Conservation (phyloP, 1,284 basidiomycete species). For the Apiotrichum sp. region DNA sequence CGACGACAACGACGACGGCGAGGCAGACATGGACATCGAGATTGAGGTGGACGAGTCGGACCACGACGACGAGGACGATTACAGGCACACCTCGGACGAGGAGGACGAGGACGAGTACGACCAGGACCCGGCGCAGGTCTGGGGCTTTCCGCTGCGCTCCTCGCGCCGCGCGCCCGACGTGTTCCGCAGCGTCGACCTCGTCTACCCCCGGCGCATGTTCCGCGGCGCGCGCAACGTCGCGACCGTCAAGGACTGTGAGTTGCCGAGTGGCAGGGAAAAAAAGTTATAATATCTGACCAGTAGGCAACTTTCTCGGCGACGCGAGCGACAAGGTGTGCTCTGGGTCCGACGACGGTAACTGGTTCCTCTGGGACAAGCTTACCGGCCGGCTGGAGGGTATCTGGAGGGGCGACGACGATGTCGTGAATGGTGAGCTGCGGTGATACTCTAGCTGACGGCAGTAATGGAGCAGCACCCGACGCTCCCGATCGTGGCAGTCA, state of each 20-base stretch:
- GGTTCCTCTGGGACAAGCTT: slow-evolving; percentile 72
- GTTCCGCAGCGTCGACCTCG: slow-evolving; percentile 51
- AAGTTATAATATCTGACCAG: not conserved
- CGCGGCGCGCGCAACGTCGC: slow-evolving; percentile 71
- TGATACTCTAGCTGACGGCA: not conserved
- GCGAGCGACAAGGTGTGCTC: slow-evolving; percentile 70
- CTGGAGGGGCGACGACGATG: slow-evolving; percentile 70
- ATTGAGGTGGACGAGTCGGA: slow-evolving; percentile 35
- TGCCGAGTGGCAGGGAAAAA: not conserved
- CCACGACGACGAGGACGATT: slow-evolving; percentile 20
- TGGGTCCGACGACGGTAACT: slow-evolving; percentile 78
- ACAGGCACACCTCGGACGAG: not conserved
- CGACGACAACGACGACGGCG: slow-evolving; percentile 23
- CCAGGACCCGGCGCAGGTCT: slow-evolving; percentile 1
- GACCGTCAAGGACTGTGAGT: slow-evolving; percentile 84
- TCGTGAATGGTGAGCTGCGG: slow-evolving; percentile 61
- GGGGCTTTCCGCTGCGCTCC: not conserved
- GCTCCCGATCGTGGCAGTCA: slow-evolving; percentile 72
- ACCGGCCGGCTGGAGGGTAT: slow-evolving; percentile 63
- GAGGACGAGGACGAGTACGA: slow-evolving; percentile 16
- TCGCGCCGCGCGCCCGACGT: slow-evolving; percentile 15
- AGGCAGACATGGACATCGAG: slow-evolving; percentile 19
- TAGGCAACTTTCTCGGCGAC: slow-evolving; percentile 78
- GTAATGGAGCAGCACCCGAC: slow-evolving; percentile 74
- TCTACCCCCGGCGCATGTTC: slow-evolving; percentile 65